These are phyloP conservation scores for Microdochium nivale DNA, from an alignment of 2,329 filamentous ascomycete genomes.

Conservation along the genomic window DNA sequence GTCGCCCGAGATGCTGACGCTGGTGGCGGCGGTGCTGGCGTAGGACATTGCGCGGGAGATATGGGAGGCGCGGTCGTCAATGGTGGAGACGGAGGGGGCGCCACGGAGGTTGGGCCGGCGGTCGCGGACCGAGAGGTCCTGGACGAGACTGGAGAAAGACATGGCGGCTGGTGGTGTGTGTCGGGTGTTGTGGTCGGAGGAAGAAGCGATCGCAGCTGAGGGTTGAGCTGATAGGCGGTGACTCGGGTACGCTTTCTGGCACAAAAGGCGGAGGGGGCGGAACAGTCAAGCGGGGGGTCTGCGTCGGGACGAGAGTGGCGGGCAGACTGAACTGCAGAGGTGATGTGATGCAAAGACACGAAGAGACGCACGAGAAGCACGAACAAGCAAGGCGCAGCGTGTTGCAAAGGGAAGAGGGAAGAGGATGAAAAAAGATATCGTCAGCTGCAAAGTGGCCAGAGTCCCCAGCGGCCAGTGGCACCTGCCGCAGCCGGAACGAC, in stretches of 20 bases:
- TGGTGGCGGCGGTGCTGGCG: constrained; percentile 57
- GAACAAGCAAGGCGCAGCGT: no score
- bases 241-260: no score
- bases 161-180: constrained; percentile 25
- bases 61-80: constrained; percentile 52
- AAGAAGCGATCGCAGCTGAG: no score
- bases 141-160: constrained; percentile 62
- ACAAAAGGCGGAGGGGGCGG: not conserved
- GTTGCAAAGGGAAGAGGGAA: no score
- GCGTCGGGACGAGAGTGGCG: not conserved
- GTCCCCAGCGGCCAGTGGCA: no score
- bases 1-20: constrained; percentile 62
- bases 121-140: constrained; percentile 55
- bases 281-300: not conserved
- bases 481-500: no score
- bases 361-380: no score
- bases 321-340: not conserved
- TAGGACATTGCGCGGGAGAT: constrained; percentile 58
- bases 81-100: constrained; percentile 40
- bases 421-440: no score
- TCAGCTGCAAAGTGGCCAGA: no score
- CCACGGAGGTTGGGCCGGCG: constrained; percentile 33
- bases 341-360: not conserved
- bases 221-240: no score
- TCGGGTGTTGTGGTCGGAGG: not conserved